Evolutionary conservation across 345 rosid genomes (phyloP).

Genomic region (Boechera retrofracta): DNA sequence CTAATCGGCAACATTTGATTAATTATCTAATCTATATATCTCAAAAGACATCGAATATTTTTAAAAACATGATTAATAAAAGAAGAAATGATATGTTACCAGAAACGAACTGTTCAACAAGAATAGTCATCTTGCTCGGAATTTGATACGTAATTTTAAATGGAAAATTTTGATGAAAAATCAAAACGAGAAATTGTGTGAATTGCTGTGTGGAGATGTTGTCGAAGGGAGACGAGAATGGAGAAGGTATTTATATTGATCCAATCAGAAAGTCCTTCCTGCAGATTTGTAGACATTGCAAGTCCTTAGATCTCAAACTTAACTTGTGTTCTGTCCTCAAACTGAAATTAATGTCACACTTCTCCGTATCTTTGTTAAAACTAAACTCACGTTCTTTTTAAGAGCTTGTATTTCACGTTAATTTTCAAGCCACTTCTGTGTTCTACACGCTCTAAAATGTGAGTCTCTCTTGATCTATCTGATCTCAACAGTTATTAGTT

Average conservation of each 20-base stretch:
- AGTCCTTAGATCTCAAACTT: constrained; percentile 44
- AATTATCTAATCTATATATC: background rate
- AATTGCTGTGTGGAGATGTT: constrained; percentile 22
- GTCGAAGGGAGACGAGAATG: constrained; percentile 12
- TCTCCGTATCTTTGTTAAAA: constrained; percentile 26
- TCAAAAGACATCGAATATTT: background rate
- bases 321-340: constrained; percentile 43
- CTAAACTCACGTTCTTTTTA: background rate
- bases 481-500: constrained; percentile 2
- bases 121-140: constrained; percentile 61
- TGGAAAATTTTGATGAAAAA: background rate
- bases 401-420: background rate
- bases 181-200: background rate
- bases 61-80: background rate
- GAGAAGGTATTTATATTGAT: constrained; percentile 52
- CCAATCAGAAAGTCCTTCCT: constrained; percentile 54
- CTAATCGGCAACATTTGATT: background rate
- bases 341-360: constrained; percentile 37
- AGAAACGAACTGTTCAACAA: constrained; percentile 52
- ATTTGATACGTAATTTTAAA: constrained; percentile 9
- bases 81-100: constrained; percentile 48
- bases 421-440: background rate
- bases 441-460: constrained; percentile 24
- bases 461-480: constrained; percentile 7
- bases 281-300: constrained; percentile 54